Conservation (phyloP, 1,139 yeast species). For the Protomyces inouyei region DNA sequence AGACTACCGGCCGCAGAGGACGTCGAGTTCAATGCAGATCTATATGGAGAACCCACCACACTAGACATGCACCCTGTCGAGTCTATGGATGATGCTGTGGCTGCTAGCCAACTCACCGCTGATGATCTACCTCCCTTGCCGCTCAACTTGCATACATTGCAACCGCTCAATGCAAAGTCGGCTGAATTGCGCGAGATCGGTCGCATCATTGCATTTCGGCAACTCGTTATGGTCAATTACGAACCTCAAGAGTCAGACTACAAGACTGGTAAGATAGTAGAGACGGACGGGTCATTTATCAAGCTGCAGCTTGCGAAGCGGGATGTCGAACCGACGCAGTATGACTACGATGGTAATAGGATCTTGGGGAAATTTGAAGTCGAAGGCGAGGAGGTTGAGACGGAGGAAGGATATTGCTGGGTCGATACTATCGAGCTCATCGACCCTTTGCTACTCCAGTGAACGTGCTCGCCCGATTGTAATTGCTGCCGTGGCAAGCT, state of each 20-base stretch:
- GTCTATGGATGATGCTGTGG: not conserved
- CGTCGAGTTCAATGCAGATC: conserved; percentile 5
- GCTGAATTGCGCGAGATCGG: not conserved
- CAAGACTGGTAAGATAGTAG: conserved; percentile 5
- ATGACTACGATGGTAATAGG: conserved; percentile 22
- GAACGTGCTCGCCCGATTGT: no score
- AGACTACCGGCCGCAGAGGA: not conserved
- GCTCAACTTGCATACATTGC: not conserved
- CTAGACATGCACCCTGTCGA: not conserved
- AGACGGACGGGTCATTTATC: not conserved
- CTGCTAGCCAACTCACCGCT: not conserved
- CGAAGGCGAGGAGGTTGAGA: conserved; percentile 7
- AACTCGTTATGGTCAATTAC: conserved; percentile 18
- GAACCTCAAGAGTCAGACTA: conserved; percentile 4
- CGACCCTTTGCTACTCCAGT: not conserved
- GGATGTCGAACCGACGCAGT: conserved; percentile 10
- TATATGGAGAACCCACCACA: conserved; percentile 13
- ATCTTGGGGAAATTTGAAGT: conserved; percentile 13
- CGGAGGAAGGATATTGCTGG: conserved; percentile 2
- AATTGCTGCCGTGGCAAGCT: no score
- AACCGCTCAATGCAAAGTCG: not conserved
- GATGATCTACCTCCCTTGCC: conserved; percentile 6
- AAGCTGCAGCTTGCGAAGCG: conserved; percentile 6
- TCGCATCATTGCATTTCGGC: conserved; percentile 12
- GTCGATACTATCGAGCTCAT: conserved; percentile 2